phyloP scores from a whole-genome alignment of 2,329 filamentous ascomycete genomes.

The Colletotrichum australisinense region DNA sequence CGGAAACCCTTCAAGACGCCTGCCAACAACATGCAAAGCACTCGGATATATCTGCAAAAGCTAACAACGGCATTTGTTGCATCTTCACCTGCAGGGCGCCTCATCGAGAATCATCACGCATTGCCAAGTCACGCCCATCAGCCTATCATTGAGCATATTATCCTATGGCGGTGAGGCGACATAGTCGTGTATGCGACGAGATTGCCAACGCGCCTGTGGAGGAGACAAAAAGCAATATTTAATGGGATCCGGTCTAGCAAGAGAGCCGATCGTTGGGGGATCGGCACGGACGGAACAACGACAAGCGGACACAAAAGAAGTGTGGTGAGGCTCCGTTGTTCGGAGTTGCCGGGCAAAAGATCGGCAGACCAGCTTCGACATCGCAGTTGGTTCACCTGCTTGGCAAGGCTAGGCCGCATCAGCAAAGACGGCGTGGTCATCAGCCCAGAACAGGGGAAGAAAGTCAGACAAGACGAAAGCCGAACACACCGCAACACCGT shows the following conservation, averaged over 20 bases:
- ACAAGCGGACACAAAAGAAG: slow-evolving; percentile 13
- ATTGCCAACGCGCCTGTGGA: slow-evolving; percentile 5
- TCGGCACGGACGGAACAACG: slow-evolving; percentile 29
- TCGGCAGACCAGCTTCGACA: slow-evolving; percentile 24
- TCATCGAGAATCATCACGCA: background rate
- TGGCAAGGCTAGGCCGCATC: slow-evolving; percentile 31
- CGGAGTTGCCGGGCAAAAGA: slow-evolving; percentile 29
- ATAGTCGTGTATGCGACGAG: background rate
- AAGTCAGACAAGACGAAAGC: background rate
- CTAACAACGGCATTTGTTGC: background rate
- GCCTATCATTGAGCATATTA: background rate
- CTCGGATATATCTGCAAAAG: background rate
- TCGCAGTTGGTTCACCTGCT: slow-evolving; percentile 18
- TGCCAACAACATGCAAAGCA: background rate
- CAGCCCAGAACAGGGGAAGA: background rate
- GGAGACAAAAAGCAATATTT: background rate
- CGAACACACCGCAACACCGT: slow-evolving; percentile 23
- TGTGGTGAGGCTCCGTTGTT: slow-evolving; percentile 29
- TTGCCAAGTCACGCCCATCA: slow-evolving; percentile 8
- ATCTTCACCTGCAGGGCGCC: background rate
- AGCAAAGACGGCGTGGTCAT: background rate
- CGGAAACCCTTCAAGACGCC: background rate
- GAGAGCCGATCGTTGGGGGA: slow-evolving; percentile 19
- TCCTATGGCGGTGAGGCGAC: slow-evolving; percentile 13
- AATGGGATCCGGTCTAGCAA: background rate